phyloP scores from a whole-genome alignment of 768 basidiomycete genomes.

The Kwoniella pini region DNA sequence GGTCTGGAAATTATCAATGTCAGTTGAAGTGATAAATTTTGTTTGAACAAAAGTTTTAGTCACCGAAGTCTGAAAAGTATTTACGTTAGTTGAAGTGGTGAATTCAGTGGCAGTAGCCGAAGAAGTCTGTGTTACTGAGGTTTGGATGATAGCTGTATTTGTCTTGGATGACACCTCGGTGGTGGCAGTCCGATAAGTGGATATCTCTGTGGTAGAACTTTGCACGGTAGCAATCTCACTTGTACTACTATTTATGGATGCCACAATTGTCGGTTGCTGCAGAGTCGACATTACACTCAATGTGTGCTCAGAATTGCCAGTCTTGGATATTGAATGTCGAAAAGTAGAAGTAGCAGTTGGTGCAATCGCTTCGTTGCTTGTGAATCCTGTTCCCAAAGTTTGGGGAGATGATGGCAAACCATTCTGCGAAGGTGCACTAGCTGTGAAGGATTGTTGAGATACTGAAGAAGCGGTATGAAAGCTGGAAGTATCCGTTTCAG shows the following conservation, averaged over 20 bases:
- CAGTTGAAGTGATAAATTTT: neutral
- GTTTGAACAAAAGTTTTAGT: neutral
- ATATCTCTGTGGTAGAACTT: neutral
- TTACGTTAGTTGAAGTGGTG: neutral
- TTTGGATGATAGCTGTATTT: neutral
- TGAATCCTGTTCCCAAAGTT: too few species aligned
- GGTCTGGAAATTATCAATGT: neutral
- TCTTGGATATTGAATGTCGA: neutral
- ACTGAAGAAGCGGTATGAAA: neutral
- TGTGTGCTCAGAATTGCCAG: neutral
- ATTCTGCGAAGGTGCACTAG: too few species aligned
- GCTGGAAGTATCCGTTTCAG: neutral
- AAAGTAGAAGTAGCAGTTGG: neutral
- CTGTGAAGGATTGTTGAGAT: too few species aligned
- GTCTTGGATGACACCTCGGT: neutral
- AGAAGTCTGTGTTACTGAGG: neutral
- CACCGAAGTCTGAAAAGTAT: neutral
- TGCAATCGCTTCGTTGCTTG: neutral
- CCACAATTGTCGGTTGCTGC: neutral
- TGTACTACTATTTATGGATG: neutral
- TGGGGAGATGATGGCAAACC: too few species aligned
- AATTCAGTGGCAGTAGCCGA: conserved; percentile 4
- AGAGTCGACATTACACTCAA: neutral
- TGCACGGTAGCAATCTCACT: neutral
- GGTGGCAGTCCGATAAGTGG: neutral